Base-by-base conservation (phyloP, 306 rosid species). In the Rosa chinensis region DNA sequence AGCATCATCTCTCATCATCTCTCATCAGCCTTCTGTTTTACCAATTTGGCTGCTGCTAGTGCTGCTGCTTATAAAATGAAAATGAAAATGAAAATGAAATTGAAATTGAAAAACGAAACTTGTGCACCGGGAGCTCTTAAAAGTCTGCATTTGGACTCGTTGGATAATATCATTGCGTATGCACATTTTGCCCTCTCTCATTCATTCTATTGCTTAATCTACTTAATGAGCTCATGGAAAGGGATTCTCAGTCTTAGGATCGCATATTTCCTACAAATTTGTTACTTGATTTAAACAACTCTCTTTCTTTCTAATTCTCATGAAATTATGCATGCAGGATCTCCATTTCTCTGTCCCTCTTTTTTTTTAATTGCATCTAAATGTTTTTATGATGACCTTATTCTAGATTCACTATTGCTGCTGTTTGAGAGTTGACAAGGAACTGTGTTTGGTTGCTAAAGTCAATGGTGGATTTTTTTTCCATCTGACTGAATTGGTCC, bases 11-110 rank as follows among this genome's bases (percentile, higher is more conserved):
- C 61, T 80, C 82, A 80, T 73, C 76, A 64, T 32, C 37, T 86
- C 61, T 80, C 82, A 80, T n/a, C n/a, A n/a, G n/a, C n/a, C 3
- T 76, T 61, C 35, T 78, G 75, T 52, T 81, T 87, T 78, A n/a
- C 50, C 75, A 25, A 44, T 63, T 55, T 75, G 78, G 78, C 7
- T 47, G 13, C 70, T 18, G 12, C 32, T 28, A 28, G 32, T 28
- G 32, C 11, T 3, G 44, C 59, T 48, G 4, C 37, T 45, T 44
- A 23, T 44, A 10, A 28, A 32, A 16, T 52, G 9, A 52, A 32
- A 72, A 1, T 32, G 9, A 52, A 32, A 72, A 1, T 32, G 28
- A 25, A 25, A 25, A 25, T 25, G 28, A 10, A 28, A 72, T 3
- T 72, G 8, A 52, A 32, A 72, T 4, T 32, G 47, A 32, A 16